Conservation (phyloP, 768 basidiomycete species). For the Auricularia sp. region DNA sequence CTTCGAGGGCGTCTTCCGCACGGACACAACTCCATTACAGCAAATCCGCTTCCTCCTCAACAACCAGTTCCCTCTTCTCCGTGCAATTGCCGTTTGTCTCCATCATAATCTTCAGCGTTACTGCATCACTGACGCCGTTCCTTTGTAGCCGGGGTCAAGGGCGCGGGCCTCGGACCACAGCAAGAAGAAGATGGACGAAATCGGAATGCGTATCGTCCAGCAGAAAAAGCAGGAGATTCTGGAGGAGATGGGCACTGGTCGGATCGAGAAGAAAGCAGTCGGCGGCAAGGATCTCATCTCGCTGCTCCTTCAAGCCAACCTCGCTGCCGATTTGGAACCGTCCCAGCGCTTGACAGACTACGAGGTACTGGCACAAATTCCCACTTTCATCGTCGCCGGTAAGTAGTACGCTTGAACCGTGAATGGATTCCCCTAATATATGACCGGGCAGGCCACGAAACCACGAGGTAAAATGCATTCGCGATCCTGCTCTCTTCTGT, state of each 20-base stretch:
- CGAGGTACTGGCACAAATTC: conserved; percentile 10
- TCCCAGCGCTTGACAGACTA: conserved; percentile 3
- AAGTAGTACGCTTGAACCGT: neutral
- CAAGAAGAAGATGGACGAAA: conserved; percentile 11
- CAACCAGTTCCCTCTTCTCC: neutral
- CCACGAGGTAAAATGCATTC: too few species aligned
- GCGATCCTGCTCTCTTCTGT: too few species aligned
- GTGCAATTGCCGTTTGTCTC: neutral
- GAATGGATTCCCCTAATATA: too few species aligned
- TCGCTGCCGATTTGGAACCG: conserved; percentile 3
- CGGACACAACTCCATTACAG: neutral
- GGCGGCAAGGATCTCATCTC: conserved; percentile 15
- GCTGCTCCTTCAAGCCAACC: conserved; percentile 8
- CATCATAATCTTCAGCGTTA: too few species aligned
- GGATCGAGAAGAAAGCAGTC: conserved; percentile 7
- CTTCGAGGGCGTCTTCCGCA: conserved; percentile 18
- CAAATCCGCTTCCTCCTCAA: neutral
- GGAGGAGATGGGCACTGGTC: neutral
- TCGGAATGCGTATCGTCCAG: conserved; percentile 21
- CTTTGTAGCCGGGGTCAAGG: neutral
- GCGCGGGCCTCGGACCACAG: neutral
- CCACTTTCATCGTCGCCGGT: conserved; percentile 11
- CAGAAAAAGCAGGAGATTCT: conserved; percentile 25
- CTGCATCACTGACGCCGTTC: neutral
- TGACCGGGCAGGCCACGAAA: too few species aligned